Evolutionary conservation across 1,139 yeast species (phyloP).

Genomic region (Sugiyamaella paludigena): DNA sequence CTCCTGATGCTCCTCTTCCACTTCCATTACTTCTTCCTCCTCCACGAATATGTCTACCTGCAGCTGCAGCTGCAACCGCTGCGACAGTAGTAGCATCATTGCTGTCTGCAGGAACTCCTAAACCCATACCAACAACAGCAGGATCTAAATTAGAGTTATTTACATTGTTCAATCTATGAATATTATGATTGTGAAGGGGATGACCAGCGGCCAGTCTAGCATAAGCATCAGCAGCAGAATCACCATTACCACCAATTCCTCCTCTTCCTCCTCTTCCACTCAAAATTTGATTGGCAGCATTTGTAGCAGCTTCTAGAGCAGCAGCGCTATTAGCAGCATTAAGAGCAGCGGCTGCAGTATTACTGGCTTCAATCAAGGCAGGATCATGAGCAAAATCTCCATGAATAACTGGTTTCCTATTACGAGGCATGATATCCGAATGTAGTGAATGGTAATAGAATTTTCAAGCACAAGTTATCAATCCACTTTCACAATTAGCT

Average conservation of each 20-base stretch:
- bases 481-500: not conserved
- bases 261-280: not conserved
- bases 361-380: constrained; percentile 9
- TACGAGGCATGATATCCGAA: not conserved
- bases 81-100: not conserved
- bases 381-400: constrained; percentile 8
- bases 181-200: constrained; percentile 2
- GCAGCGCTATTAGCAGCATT: not conserved
- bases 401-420: not conserved
- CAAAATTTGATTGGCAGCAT: constrained; percentile 4
- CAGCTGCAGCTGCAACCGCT: not conserved
- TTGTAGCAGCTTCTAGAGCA: not conserved
- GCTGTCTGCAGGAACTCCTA: not conserved
- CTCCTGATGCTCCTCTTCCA: constrained; percentile 2
- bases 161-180: constrained; percentile 1
- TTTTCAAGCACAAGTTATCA: not conserved
- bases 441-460: not conserved
- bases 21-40: not conserved
- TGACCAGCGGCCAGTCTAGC: constrained; percentile 1
- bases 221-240: constrained; percentile 1
- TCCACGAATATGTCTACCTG: not conserved
- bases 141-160: constrained; percentile 5
- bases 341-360: constrained; percentile 11
- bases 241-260: constrained; percentile 1
- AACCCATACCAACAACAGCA: constrained; percentile 10